Evolutionary conservation across 1,284 basidiomycete genomes (phyloP), one percentile per base, ranked within the genome.

Genomic region (Rhizoctonia solani): DNA sequence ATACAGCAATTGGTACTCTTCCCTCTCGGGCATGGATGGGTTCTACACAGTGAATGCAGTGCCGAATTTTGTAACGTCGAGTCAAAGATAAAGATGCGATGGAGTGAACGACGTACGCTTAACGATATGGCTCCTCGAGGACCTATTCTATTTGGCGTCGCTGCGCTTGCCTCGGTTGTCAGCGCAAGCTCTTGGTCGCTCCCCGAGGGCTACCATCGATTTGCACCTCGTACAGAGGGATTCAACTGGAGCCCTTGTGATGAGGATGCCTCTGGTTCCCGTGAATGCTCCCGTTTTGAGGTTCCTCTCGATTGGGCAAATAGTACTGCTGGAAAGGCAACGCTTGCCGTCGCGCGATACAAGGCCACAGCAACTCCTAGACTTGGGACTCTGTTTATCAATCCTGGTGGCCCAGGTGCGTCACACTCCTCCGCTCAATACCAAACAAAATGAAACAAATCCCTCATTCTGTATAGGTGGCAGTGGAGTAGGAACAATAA

Each of bases 271-370:
- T 13, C 5, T n/a, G 30, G 16, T n/a, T n/a, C n/a, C 37, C 37
- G 37, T 16, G 30, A 53, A 8, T 68, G 67, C 32, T 68, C 42
- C n/a, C 21, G 46, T 5, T 65, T 67, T 30, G 68, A 55, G 8
- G 68, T 69, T 25, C 68, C 68, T 3, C 47, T 69, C 23, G 67
- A 68, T 46, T 69, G 42, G 9, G 39, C 47, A 6, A 49, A 69
- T 32, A 16, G 19, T 14, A 27, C 67, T n/a, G 54, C 44, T 6
- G 68, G 68, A 3, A 69, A 65, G 2, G 68, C 68, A 2, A 14
- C 37, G 4, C 30, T 69, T 4, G 25, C 39, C 9, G 44, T 69
- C 16, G 30, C 32, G 1, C 47, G 61, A 19, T 66, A 66, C 47
- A 47, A 25, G 9, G 50, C 65, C 5, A 67, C 49, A 21, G 53